Evolutionary conservation across 805 yeast genomes (phyloP).

Genomic region (Yarrowia sp.): DNA sequence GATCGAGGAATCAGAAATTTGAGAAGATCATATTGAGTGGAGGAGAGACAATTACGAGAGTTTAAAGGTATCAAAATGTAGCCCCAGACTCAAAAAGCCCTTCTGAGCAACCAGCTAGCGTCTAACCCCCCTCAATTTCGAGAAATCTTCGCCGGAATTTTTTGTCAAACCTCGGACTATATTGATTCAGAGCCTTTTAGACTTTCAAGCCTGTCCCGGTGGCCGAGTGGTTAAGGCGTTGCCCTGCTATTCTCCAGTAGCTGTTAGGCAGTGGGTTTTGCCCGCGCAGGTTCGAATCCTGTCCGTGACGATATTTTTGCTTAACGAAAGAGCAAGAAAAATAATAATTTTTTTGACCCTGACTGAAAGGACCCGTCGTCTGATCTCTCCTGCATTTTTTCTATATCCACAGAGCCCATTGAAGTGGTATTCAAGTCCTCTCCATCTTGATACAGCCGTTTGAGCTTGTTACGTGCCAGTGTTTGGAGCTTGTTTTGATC

Average conservation of each 20-base stretch:
- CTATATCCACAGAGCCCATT: too few species aligned
- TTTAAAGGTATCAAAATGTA: too few species aligned
- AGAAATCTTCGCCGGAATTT: not conserved
- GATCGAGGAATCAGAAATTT: too few species aligned
- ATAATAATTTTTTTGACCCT: not conserved
- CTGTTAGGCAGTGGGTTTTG: slow-evolving; percentile 76
- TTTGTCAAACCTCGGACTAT: not conserved
- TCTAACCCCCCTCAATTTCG: not conserved
- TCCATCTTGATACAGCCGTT: not conserved
- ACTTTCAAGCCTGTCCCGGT: slow-evolving; percentile 58
- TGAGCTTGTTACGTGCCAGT: not conserved
- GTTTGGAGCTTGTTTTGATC: not conserved
- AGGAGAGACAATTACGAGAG: too few species aligned
- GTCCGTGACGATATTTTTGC: slow-evolving; percentile 80
- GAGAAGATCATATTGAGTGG: too few species aligned
- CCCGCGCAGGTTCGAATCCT: slow-evolving; percentile 99
- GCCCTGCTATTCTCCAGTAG: slow-evolving; percentile 67
- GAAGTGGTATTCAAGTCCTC: too few species aligned
- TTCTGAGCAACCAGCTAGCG: too few species aligned
- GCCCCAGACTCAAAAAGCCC: too few species aligned
- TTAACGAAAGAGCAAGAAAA: not conserved
- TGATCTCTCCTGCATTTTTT: too few species aligned
- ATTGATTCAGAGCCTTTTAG: not conserved
- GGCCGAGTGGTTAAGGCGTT: slow-evolving; percentile 96
- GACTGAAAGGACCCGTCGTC: not conserved